Base-by-base conservation (phyloP, 202 grass and related monocot species). In the Digitaria exilis region DNA sequence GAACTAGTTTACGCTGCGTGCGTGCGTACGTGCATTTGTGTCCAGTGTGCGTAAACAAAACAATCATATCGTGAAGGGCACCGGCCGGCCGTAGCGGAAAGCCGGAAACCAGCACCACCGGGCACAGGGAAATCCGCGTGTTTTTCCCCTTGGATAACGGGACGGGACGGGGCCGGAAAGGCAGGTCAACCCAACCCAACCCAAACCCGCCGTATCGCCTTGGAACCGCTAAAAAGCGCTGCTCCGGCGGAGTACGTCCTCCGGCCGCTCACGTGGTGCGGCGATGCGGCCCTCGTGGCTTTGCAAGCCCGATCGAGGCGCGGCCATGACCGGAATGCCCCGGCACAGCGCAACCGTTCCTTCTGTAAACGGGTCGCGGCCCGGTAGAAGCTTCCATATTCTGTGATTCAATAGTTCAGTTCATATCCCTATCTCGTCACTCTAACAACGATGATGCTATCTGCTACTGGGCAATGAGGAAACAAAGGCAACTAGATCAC, bases 251-350 rank as follows among this genome's bases (percentile, higher is more conserved):
- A 37, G 35, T n/a, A n/a, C 42, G 42, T 7, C 52, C 2, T 9
- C 0, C 52, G 2, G n/a, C 48, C 52, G 52, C 66, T 51, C 69
- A 71, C 69, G 69, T 49, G 44, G 44, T 18, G 18, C 17, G 0
- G 17, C 24, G 13, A 49, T n/a, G 76, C 6, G 26, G 37, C 19
- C 13, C 63, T 41, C 77, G 48, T 42, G 26, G 22, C 17, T 12
- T 29, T 28, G 77, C 45, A 18, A 24, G 54, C 21, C 54, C n/a
- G n/a, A n/a, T n/a, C n/a, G n/a, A n/a, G n/a, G n/a, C n/a, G n/a
- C n/a, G n/a, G n/a, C n/a, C 7, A 39, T 78, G 26, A 42, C 76
- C 25, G 10, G 29, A 63, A 49, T 78, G 75, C 75, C 75, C 57
- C n/a, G n/a, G 52, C 37, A 39, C 37, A 39, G 37, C 37, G 4